Base-by-base conservation (phyloP, 495 filamentous ascomycete genomes). In the Neurospora sp. region DNA sequence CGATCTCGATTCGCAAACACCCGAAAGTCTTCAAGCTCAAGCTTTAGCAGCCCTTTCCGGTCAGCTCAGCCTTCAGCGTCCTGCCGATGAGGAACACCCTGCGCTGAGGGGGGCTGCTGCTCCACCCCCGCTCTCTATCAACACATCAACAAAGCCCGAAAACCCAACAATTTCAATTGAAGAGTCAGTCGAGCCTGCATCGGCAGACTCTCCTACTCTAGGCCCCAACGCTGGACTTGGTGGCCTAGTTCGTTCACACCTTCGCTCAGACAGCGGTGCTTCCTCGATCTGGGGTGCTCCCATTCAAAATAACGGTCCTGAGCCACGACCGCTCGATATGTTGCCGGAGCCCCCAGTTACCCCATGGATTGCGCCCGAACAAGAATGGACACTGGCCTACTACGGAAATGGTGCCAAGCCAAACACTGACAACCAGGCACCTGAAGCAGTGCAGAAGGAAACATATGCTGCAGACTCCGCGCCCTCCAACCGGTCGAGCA, bases 181-280 rank as follows among this genome's bases (percentile, higher is more conserved):
- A 22, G 78, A 78, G 40, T 76, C 81, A 0, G 75, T 76, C 22
- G 76, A 78, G 4, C 14, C 70, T 20, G 81, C 82, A 9, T 81
- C 83, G 3, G 76, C 73, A 18, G 93, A 98, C 77, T 97, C 94
- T 1, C 94, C 95, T 1, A 97, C 93, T 12, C 82, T 97, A 4
- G 91, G 91, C 10, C 89, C 93, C 9, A 74, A 80, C 0, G 82
- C 89, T 69, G 93, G 92, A 14, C 85, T 98, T 22, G 94, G 90
- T 77, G 92, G 92, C 22, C 87, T 98, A 80, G 90, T 98, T 44
- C 91, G 91, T 40, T 90, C 94, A 72, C 96, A 98, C 81, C 86
- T 99, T 16, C 91, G 96, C 31, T 88, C 88, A 16, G 89, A 91
- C 70, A 98, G 96, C 81, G 91, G 91, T 71, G 84, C 87, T 48